Evolutionary conservation across 2,329 filamentous ascomycete species (phyloP), one percentile per base, ranked within the genome.

Genomic region (Diplodia sapinea): DNA sequence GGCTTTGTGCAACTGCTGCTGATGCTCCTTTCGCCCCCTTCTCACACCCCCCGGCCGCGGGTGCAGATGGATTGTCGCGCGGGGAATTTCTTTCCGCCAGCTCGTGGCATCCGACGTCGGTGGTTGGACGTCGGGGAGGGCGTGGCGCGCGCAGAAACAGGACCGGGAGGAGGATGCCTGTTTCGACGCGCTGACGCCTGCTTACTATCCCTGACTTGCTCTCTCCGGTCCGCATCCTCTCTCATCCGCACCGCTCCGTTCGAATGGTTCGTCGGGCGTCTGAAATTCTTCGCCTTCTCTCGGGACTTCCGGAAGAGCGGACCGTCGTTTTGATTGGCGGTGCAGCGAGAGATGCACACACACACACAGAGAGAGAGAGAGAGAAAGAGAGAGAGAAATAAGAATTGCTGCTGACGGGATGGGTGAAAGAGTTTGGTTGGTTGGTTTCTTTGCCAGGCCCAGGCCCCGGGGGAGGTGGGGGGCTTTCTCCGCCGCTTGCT

Each of bases 161-260:
- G 7, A 11, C 11, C 36, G 51, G 11, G 26, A 17, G 51, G 5
- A 4, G 17, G 54, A 26, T 49, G 17, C 38, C 43, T 29, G 40
- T 47, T 23, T 36, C 38, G 26, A 26, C 26, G 7, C 23, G 59
- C 59, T 63, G 43, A 63, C 59, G 17, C n/a, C 7, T 63, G 59
- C 59, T 63, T 63, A 63, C 59, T 63, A 63, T 63, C 59, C 59
- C 47, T 51, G n/a, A 29, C 40, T 13, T 13, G 11, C 2, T 15
- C 3, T 31, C 29, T 12, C 47, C n/a, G 29, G 11, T 4, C 57
- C 36, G 17, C 17, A 17, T 12, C 17, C 52, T 12, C n/a, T 11
- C 20, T n/a, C 13, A 17, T 26, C 26, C 26, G 17, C 26, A 36
- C n/a, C 17, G 17, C 51, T 20, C 26, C 26, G 51, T 55, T 55